phyloP scores from a whole-genome alignment of 169 alveolate species.

The Plasmodium billcollinsi region DNA sequence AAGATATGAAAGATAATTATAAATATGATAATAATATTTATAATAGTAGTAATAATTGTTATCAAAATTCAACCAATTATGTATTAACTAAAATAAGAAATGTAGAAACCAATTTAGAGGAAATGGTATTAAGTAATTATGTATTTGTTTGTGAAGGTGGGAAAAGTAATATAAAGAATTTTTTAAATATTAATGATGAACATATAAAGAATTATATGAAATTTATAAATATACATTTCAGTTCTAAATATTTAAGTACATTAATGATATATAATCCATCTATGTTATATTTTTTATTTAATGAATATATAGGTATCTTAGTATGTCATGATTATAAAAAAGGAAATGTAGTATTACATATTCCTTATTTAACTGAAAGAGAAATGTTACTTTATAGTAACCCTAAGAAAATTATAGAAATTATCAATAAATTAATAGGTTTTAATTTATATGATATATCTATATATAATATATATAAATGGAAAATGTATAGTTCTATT shows the following conservation, averaged over 20 bases:
- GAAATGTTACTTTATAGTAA: conserved; percentile 71
- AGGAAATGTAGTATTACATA: conserved; percentile 93
- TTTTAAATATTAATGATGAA: conserved; percentile 48
- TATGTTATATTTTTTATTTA: conserved; percentile 92
- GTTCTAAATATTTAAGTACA: conserved; percentile 83
- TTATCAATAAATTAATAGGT: conserved; percentile 82
- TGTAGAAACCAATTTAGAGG: conserved; percentile 73
- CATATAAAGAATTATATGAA: conserved; percentile 82
- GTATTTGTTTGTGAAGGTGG: conserved; percentile 84
- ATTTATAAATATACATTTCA: conserved; percentile 91
- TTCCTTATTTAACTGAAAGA: conserved; percentile 90
- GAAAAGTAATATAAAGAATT: conserved; percentile 72
- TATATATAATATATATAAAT: conserved; percentile 79
- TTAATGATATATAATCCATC: conserved; percentile 83
- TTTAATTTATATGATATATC: conserved; percentile 77
- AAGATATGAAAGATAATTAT: not conserved
- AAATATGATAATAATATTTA: not conserved
- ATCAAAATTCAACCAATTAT: not conserved
- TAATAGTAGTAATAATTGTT: not conserved
- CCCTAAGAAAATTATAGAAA: conserved; percentile 69
- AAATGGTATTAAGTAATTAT: conserved; percentile 83
- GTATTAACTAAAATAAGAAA: conserved; percentile 48
- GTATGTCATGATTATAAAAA: conserved; percentile 90
- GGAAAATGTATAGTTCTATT: conserved; percentile 90
- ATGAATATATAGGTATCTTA: conserved; percentile 88